Base-by-base conservation (phyloP, 108 stramenopile genomes). In the Craspedostauros australis region DNA sequence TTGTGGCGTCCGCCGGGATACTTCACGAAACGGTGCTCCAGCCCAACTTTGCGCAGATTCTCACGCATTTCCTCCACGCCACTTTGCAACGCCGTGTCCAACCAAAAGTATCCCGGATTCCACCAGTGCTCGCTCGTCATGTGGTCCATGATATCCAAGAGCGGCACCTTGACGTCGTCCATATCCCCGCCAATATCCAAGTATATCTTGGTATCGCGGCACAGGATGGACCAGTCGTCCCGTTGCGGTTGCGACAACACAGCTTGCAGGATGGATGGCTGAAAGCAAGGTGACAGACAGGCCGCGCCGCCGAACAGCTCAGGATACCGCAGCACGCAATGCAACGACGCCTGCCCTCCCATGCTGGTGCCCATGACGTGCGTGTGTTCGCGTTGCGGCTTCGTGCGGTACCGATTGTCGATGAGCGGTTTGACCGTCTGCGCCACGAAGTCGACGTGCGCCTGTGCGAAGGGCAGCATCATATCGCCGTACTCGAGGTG, bases 31-130 rank as follows among this genome's bases (percentile, higher is more conserved):
- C 19, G 16, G 42, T 74, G 67, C 4, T 48, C 8, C 22, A 70
- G 58, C 21, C 59, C 66, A 20, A 46, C 63, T 33, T 56, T 36
- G 24, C 76, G 61, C 37, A 84, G 56, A 1, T 66, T 50, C 27
- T 40, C 45, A 50, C 57, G 42, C 67, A 78, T 75, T 7, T 79
- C 73, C 39, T 74, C 70, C 18, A 84, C 74, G 21, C 51, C 57
- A 37, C 70, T 60, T 33, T 80, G 79, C 31, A 84, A 60, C 26
- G 68, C 60, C 14, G 83, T 70, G 48, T 84, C 77, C 2, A 84
- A 46, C 82, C 82, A 84, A 34, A 54, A 84, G 50, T 80, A 84
- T 26, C 83, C 83, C 8, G 83, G 83, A 57, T 83, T 83, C 82
- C 82, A 83, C 54, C 72, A 76, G 43, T 73, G 65, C 32, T 73